Evolutionary conservation across 2,329 filamentous ascomycete species (phyloP).

Genomic region (Cercospora zeae-maydis): DNA sequence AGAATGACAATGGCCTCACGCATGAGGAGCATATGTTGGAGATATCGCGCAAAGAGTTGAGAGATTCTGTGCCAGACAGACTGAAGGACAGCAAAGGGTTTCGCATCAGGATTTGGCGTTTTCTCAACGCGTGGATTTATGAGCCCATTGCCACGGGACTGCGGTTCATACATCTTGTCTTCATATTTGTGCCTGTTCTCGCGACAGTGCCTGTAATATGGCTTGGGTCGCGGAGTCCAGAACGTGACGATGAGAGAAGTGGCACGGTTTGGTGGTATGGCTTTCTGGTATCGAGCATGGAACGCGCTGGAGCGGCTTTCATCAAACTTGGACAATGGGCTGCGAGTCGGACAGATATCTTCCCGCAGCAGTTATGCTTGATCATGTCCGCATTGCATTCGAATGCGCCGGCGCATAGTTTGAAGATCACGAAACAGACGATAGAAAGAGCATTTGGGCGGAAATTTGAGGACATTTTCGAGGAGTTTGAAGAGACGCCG

Average conservation of each 20-base stretch:
- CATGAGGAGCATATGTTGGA: conserved; percentile 84
- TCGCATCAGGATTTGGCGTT: conserved; percentile 59
- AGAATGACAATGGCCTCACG: conserved; percentile 56
- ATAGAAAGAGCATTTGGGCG: conserved; percentile 79
- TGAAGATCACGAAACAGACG: conserved; percentile 72
- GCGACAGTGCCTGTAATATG: conserved; percentile 74
- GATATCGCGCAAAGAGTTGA: conserved; percentile 72
- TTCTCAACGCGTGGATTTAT: conserved; percentile 67
- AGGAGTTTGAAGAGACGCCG: conserved; percentile 86
- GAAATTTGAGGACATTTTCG: conserved; percentile 85
- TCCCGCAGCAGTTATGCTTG: conserved; percentile 84
- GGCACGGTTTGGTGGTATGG: conserved; percentile 94
- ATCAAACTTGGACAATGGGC: conserved; percentile 99
- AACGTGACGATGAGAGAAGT: conserved; percentile 68
- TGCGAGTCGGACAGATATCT: conserved; percentile 92
- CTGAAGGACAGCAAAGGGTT: conserved; percentile 58
- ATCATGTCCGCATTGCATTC: conserved; percentile 95
- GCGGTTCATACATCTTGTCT: conserved; percentile 79
- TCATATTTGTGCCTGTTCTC: conserved; percentile 90
- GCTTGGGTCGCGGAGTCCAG: conserved; percentile 63
- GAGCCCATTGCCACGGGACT: conserved; percentile 84
- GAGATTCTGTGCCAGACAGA: conserved; percentile 62
- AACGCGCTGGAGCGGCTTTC: conserved; percentile 88
- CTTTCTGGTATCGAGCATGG: conserved; percentile 85
- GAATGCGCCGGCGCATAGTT: conserved; percentile 85